Percentiles rank a stretch among this genome's conserved stretches.
Evolutionary conservation across 1,139 yeast genomes (phyloP).

Genomic region (Meyerozyma guilliermondii): DNA sequence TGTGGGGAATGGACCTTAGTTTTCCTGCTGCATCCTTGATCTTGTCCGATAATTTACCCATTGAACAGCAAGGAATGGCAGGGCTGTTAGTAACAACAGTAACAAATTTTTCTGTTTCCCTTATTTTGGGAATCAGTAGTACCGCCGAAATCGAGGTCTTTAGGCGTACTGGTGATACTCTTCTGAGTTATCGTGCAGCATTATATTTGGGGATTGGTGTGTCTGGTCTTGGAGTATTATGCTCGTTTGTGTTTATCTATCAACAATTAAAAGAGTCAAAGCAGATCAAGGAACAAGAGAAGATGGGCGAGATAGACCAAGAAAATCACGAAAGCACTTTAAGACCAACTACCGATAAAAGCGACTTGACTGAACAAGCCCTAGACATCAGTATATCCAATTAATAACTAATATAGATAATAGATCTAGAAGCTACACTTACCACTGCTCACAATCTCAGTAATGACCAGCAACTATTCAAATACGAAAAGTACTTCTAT

Average conservation of each 20-base stretch:
- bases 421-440: no score
- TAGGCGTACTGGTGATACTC: conserved; percentile 14
- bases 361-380: no score
- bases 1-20: conserved; percentile 58
- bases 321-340: neutral
- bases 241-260: conserved; percentile 24
- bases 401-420: no score
- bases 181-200: conserved; percentile 41
- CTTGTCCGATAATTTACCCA: conserved; percentile 45
- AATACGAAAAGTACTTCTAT: no score
- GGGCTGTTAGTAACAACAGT: conserved; percentile 53
- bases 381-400: no score
- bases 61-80: conserved; percentile 55
- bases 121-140: conserved; percentile 47
- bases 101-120: conserved; percentile 49
- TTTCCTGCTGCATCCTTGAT: conserved; percentile 55
- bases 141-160: conserved; percentile 40
- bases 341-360: no score
- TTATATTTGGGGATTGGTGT: conserved; percentile 37
- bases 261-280: conserved; percentile 13
- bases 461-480: no score
- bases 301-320: neutral
- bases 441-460: no score
- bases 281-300: neutral
- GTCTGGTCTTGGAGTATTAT: conserved; percentile 29